A percentile compares a stretch with the other conserved stretches of the same genome.
Conservation (phyloP, 2,329 filamentous ascomycete species). For the Fusarium fujikuroi region DNA sequence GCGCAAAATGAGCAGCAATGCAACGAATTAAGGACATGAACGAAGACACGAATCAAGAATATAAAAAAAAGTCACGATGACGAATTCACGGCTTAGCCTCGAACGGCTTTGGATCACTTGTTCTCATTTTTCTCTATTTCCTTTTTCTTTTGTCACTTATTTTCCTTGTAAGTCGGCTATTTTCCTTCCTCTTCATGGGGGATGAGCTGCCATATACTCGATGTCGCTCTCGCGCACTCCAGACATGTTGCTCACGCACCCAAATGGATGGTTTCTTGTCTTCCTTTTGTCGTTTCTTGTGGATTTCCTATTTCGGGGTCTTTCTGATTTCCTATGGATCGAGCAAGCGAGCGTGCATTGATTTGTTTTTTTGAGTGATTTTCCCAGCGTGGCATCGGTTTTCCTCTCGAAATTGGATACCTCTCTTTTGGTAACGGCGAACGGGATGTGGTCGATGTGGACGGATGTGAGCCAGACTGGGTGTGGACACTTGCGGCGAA, state of each 20-base stretch:
- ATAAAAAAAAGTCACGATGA: constrained; percentile 51
- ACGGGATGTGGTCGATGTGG: constrained; percentile 21
- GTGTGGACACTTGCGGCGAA: constrained; percentile 30
- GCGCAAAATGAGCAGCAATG: constrained; percentile 56
- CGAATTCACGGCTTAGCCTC: constrained; percentile 42
- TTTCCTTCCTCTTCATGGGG: constrained; percentile 39
- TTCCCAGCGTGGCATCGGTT: constrained; percentile 40
- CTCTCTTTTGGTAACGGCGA: constrained; percentile 40
- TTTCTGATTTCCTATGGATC: constrained; percentile 48
- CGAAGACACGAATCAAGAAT: constrained; percentile 45
- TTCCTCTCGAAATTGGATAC: constrained; percentile 43
- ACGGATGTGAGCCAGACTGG: constrained; percentile 6
- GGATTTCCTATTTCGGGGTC: constrained; percentile 47
- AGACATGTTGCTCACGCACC: constrained; percentile 63
- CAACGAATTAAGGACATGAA: constrained; percentile 56
- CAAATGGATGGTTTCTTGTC: constrained; percentile 51
- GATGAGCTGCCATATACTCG: constrained; percentile 46
- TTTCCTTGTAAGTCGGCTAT: constrained; percentile 40
- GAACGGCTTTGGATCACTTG: constrained; percentile 32
- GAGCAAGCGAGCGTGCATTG: constrained; percentile 52
- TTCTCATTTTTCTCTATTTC: constrained; percentile 19
- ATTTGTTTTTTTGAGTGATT: constrained; percentile 48
- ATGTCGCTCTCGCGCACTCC: constrained; percentile 50
- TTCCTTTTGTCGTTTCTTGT: constrained; percentile 46
- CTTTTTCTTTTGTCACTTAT: constrained; percentile 29